These are phyloP conservation scores for Zasmidium cellare DNA, from an alignment of 2,329 filamentous ascomycete genomes.

Conservation along the genomic window DNA sequence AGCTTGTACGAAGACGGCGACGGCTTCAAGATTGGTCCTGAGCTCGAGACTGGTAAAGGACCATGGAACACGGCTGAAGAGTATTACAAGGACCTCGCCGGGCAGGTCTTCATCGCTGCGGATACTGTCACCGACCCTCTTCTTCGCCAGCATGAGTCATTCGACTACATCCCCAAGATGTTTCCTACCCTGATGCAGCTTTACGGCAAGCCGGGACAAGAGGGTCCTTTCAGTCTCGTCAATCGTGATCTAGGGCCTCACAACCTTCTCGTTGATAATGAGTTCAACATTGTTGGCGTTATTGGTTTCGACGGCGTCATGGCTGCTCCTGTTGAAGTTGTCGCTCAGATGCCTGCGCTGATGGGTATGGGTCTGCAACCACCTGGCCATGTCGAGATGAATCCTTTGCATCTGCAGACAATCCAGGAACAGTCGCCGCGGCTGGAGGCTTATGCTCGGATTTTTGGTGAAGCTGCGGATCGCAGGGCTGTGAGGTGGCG, in stretches of 20 bases:
- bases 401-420: background rate
- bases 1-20: background rate
- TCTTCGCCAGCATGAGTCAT: background rate
- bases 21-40: slow-evolving; percentile 5
- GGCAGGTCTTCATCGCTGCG: background rate
- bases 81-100: slow-evolving; percentile 2
- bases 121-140: background rate
- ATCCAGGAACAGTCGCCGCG: no score
- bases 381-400: slow-evolving; percentile 1
- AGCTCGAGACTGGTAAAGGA: slow-evolving; percentile 7
- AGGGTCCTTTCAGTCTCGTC: background rate
- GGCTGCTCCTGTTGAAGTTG: slow-evolving; percentile 3
- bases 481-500: background rate
- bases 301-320: slow-evolving; percentile 11
- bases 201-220: background rate
- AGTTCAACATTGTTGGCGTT: slow-evolving; percentile 11
- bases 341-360: slow-evolving; percentile 1
- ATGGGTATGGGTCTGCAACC: background rate
- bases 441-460: no score
- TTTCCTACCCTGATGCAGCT: slow-evolving; percentile 1
- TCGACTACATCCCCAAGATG: background rate
- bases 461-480: background rate
- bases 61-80: slow-evolving; percentile 3
- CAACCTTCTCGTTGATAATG: slow-evolving; percentile 14
- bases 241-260: slow-evolving; percentile 10